phyloP scores from a whole-genome alignment of 441 rosid species.

The Populus hybrid region DNA sequence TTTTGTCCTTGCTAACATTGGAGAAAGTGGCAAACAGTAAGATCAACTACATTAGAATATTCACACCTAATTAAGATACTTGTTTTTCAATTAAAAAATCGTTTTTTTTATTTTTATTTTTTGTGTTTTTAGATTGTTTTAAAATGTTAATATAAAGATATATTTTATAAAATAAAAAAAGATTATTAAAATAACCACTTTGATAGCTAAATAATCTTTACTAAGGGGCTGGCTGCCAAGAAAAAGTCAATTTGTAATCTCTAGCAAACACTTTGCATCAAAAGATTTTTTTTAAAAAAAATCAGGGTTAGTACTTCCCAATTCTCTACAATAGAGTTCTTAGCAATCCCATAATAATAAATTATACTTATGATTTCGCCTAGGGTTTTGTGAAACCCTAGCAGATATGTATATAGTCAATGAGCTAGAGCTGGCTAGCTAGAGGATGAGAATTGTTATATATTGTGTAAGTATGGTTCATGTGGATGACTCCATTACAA shows the following conservation, averaged over 20 bases:
- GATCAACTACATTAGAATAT: not conserved
- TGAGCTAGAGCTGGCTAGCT: conserved; percentile 1
- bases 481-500: conserved; percentile 11
- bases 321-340: conserved; percentile 33
- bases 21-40: conserved; percentile 2
- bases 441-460: not conserved
- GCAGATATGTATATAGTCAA: conserved; percentile 13
- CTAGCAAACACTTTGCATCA: conserved; percentile 7
- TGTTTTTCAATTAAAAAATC: no score
- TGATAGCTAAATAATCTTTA: no score
- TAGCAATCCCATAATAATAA: conserved; percentile 21
- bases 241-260: not conserved
- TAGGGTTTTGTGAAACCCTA: conserved; percentile 37
- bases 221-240: not conserved
- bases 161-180: no score
- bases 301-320: not conserved
- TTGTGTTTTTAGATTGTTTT: no score
- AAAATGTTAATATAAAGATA: no score
- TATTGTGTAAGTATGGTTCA: not conserved
- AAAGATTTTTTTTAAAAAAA: conserved; percentile 25
- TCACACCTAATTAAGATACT: not conserved
- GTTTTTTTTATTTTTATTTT: no score
- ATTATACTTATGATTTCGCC: conserved; percentile 32
- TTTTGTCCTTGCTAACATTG: not conserved
- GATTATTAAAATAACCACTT: no score